Conservation (phyloP, 1,284 basidiomycete species). For the Tylopilus orsonianus region DNA sequence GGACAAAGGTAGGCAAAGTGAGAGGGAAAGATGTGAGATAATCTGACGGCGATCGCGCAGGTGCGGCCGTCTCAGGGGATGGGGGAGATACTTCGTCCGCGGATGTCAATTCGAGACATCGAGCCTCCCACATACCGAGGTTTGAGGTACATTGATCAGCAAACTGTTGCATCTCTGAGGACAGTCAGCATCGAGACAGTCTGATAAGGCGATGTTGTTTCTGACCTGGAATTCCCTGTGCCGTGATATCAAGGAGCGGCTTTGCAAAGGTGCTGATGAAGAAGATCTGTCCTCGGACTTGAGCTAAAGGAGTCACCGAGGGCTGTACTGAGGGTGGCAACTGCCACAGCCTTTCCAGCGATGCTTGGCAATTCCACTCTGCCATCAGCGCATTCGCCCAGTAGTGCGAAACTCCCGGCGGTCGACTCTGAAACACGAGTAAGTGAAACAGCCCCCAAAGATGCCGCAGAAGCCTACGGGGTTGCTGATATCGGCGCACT, state of each 20-base stretch:
- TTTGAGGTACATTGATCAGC: conserved; percentile 66
- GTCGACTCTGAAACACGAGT: conserved; percentile 67
- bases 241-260: conserved; percentile 78
- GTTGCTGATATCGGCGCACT: conserved; percentile 96
- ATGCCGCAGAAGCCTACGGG: conserved; percentile 59
- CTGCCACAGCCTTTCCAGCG: conserved; percentile 74
- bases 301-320: conserved; percentile 63
- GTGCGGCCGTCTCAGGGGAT: conserved; percentile 13
- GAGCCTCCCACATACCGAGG: conserved; percentile 62
- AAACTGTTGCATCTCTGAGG: conserved; percentile 62
- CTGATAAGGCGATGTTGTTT: neutral
- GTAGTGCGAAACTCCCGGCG: conserved; percentile 82
- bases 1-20: conserved; percentile 46
- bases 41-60: conserved; percentile 46
- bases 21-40: conserved; percentile 62
- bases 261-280: conserved; percentile 83
- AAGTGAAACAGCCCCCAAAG: conserved; percentile 11
- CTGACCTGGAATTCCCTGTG: conserved; percentile 71
- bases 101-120: conserved; percentile 42
- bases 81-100: conserved; percentile 11
- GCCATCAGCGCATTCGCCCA: conserved; percentile 87
- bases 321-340: conserved; percentile 73
- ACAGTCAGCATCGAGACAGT: conserved; percentile 13
- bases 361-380: conserved; percentile 88
- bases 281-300: conserved; percentile 86